Evolutionary conservation across 2,329 filamentous ascomycete species (phyloP), one percentile per base, ranked within the genome.

Genomic region (Verticillium dahliae): DNA sequence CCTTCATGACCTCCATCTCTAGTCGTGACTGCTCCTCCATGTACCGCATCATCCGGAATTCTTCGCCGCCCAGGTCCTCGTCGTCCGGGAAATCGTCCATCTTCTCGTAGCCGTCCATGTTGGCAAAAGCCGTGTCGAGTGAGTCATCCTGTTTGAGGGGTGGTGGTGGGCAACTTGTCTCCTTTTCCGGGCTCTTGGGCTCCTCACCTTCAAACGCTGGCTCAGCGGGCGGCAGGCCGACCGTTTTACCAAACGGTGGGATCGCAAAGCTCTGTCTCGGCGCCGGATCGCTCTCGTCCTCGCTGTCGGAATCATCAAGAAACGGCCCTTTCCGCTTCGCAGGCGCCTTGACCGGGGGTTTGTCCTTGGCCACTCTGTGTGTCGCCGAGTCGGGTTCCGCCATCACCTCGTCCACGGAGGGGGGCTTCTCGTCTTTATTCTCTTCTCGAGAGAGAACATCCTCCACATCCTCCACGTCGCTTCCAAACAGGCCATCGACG

Each of bases 11-110:
- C 45, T 52, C 45, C 45, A 52, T 80, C 64, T 90, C 86, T 3
- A 89, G 77, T 11, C 84, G 81, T 54, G 85, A 85, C 72, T 95
- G 91, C 70, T 91, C 89, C 69, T 88, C 85, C 87, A 93, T 91
- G 73, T 85, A 93, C 57, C 83, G 80, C 74, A 85, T 84, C 68
- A 87, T 86, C 57, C 85, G 76, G 65, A 82, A 83, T 70, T 90
- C 88, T 69, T 90, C 86, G 45, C 88, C 88, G 67, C 82, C 82
- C 39, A 80, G 76, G 1, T 74, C 72, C 56, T 80, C 77, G 38
- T 80, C 72, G 35, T 80, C 76, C 31, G 71, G 78, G 65, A 87
- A 84, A 18, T 87, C 84, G 67, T 90, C 86, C 67, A 88, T 67
- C 55, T 78, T 76, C 60, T 62, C 68, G 61, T 71, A 67, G 3